Evolutionary conservation across 140 eudicot species (phyloP).

Genomic region (Oenanthe javanica): DNA sequence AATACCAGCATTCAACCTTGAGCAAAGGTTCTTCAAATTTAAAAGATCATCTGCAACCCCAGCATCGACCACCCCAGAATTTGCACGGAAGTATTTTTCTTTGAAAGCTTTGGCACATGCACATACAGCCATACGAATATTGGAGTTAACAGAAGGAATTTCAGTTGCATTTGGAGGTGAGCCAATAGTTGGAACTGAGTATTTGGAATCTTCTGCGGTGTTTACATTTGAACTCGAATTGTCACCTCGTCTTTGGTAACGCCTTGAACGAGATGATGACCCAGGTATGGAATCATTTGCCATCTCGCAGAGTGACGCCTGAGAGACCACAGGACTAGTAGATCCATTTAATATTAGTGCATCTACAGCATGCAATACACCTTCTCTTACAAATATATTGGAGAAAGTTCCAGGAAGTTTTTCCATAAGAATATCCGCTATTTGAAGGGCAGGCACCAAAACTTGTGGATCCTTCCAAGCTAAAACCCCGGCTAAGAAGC

Average conservation of each 20-base stretch:
- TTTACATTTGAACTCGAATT: constrained; percentile 49
- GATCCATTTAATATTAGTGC: constrained; percentile 44
- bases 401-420: constrained; percentile 86
- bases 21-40: constrained; percentile 67
- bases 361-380: constrained; percentile 82
- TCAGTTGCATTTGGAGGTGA: constrained; percentile 51
- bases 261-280: constrained; percentile 70
- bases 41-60: constrained; percentile 88
- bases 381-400: constrained; percentile 83
- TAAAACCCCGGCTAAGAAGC: constrained; percentile 77
- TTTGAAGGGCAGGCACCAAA: constrained; percentile 88
- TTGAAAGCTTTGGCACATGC: constrained; percentile 79
- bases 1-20: constrained; percentile 49
- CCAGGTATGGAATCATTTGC: constrained; percentile 70
- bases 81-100: constrained; percentile 78
- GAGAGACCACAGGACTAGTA: constrained; percentile 33
- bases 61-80: constrained; percentile 51
- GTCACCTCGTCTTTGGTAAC: constrained; percentile 66
- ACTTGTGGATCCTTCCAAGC: constrained; percentile 49
- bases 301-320: constrained; percentile 55
- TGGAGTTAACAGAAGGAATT: constrained; percentile 55
- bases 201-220: constrained; percentile 53
- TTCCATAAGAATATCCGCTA: constrained; percentile 89
- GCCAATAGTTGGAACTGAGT: constrained; percentile 27
- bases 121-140: constrained; percentile 63